These are phyloP conservation scores for Colletotrichum sansevieriae DNA, from an alignment of 2,329 filamentous ascomycete species.

Conservation along the genomic window DNA sequence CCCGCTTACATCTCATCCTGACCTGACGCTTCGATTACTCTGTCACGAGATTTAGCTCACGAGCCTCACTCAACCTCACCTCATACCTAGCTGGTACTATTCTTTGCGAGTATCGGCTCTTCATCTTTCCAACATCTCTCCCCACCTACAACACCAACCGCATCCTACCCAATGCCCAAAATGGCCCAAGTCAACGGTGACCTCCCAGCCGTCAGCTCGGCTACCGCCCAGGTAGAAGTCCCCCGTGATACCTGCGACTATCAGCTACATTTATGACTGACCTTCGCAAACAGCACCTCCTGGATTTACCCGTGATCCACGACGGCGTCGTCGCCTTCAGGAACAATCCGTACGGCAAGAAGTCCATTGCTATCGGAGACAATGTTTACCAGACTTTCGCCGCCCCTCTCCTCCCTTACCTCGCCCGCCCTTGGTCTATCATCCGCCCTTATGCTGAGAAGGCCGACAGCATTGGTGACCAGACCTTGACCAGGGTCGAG, in stretches of 20 bases:
- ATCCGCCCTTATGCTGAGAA: constrained; percentile 87
- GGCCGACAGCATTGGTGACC: constrained; percentile 82
- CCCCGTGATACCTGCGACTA: not conserved
- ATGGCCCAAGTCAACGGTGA: constrained; percentile 67
- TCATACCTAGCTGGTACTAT: too few relatives aligned
- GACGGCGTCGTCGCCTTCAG: constrained; percentile 85
- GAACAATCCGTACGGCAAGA: constrained; percentile 84
- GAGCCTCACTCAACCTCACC: not conserved
- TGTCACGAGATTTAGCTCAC: not conserved
- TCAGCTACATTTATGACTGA: not conserved
- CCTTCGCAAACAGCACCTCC: constrained; percentile 74
- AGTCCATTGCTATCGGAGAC: constrained; percentile 81
- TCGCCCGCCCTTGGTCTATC: constrained; percentile 84
- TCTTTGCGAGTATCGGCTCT: not conserved
- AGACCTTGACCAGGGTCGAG: constrained; percentile 78
- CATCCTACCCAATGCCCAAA: constrained; percentile 37
- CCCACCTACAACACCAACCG: constrained; percentile 3
- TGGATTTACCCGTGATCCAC: constrained; percentile 85
- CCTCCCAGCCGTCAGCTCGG: constrained; percentile 59
- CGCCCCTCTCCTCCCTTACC: constrained; percentile 82
- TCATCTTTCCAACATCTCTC: not conserved
- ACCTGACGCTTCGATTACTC: not conserved
- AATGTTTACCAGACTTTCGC: constrained; percentile 82
- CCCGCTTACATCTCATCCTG: not conserved
- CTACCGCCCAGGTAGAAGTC: constrained; percentile 62